Conservation (phyloP, 2,329 filamentous ascomycete species). For the Meredithiella fracta region DNA sequence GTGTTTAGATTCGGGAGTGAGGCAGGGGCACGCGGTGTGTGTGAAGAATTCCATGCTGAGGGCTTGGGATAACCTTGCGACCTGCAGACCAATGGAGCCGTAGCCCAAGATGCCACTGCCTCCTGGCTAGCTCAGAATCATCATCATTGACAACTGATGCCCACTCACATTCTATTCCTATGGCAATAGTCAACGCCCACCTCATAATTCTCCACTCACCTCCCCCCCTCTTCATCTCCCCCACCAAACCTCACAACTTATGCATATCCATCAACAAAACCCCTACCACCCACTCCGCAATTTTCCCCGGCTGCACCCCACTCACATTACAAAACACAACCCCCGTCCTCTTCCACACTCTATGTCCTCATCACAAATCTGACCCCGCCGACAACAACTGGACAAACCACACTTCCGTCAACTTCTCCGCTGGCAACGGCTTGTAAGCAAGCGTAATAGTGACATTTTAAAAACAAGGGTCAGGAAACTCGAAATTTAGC, state of each 20-base stretch:
- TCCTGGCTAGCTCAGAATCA: not conserved
- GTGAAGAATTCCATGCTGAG: slow-evolving; percentile 59
- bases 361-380: slow-evolving; percentile 30
- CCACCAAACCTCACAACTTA: slow-evolving; percentile 29
- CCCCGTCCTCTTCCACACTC: slow-evolving; percentile 33
- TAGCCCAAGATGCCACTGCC: slow-evolving; percentile 36
- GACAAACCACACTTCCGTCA: slow-evolving; percentile 33
- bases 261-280: slow-evolving; percentile 36
- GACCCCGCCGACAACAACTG: slow-evolving; percentile 39
- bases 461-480: slow-evolving; percentile 30
- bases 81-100: slow-evolving; percentile 37
- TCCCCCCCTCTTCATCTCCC: slow-evolving; percentile 25
- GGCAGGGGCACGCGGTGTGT: slow-evolving; percentile 55
- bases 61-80: slow-evolving; percentile 40
- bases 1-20: slow-evolving; percentile 44
- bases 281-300: slow-evolving; percentile 38
- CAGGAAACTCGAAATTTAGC: slow-evolving; percentile 18
- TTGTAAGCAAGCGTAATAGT: slow-evolving; percentile 31
- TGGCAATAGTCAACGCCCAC: slow-evolving; percentile 27
- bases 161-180: slow-evolving; percentile 31
- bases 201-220: slow-evolving; percentile 25
- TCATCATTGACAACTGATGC: not conserved
- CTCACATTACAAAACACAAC: slow-evolving; percentile 38
- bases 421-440: slow-evolving; percentile 28
- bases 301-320: slow-evolving; percentile 42